A percentile compares a stretch with the other conserved stretches of the same genome.
phyloP scores from a whole-genome alignment of 2,329 filamentous ascomycete genomes.

The Penicillium sp. region DNA sequence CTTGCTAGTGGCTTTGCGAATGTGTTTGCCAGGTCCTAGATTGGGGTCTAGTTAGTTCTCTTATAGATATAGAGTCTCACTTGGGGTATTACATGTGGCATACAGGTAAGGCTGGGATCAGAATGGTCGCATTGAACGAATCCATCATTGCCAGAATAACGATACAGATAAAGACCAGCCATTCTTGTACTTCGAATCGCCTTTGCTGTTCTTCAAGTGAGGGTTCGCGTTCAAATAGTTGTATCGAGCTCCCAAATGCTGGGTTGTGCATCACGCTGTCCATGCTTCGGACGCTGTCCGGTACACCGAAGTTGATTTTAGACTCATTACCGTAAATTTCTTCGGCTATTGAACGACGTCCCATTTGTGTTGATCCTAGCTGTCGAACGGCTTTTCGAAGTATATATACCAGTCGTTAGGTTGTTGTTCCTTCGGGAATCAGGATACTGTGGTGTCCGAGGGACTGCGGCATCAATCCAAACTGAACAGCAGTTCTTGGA shows the following conservation, averaged over 20 bases:
- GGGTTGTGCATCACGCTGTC: constrained; percentile 9
- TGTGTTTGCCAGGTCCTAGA: constrained; percentile 33
- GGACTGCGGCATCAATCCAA: neutral
- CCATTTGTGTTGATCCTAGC: constrained; percentile 12
- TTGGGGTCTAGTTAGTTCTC: neutral
- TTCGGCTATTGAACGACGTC: constrained; percentile 5
- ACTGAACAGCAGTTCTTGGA: neutral
- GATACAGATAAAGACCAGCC: constrained; percentile 43
- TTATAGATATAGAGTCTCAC: neutral
- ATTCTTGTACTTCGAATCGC: constrained; percentile 42
- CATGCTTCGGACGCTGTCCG: constrained; percentile 14
- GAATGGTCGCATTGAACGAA: constrained; percentile 49
- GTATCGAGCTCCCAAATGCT: constrained; percentile 18
- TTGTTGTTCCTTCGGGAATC: neutral
- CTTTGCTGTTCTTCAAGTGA: constrained; percentile 27
- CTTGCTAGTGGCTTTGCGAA: constrained; percentile 37
- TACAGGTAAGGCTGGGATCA: constrained; percentile 48
- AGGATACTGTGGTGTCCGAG: neutral
- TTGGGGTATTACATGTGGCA: constrained; percentile 7
- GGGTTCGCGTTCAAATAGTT: constrained; percentile 19
- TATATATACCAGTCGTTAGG: neutral
- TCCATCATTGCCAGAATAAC: constrained; percentile 50
- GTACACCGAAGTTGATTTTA: constrained; percentile 13
- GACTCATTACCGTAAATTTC: constrained; percentile 16
- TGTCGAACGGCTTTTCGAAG: neutral